Percentiles rank a stretch among this genome's conserved stretches.
Conservation (phyloP, 331 rosid species). For the Dryas integrifolia region DNA sequence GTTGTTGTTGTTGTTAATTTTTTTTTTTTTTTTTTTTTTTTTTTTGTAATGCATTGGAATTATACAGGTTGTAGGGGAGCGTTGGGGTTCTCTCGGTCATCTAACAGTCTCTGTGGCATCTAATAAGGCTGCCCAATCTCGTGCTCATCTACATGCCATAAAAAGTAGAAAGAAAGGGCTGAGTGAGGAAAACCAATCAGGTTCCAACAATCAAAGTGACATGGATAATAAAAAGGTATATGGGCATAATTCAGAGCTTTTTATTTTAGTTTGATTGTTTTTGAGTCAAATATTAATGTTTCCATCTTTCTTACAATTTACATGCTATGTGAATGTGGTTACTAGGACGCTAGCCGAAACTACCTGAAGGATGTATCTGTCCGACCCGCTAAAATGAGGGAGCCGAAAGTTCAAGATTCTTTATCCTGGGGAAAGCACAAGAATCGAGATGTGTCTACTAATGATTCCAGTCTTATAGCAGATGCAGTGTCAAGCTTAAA, state of each 20-base stretch:
- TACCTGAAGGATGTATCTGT: conserved; percentile 55
- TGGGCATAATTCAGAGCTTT: conserved; percentile 16
- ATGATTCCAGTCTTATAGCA: conserved; percentile 52
- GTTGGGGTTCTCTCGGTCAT: conserved; percentile 86
- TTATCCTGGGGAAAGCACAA: conserved; percentile 72
- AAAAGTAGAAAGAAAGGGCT: conserved; percentile 59
- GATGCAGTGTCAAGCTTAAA: conserved; percentile 71
- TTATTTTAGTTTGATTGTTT: neutral
- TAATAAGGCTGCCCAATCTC: conserved; percentile 72
- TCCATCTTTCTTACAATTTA: neutral
- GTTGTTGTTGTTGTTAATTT: neutral
- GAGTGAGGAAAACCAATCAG: conserved; percentile 39
- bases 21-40: conserved; percentile 16
- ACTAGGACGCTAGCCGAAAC: conserved; percentile 40
- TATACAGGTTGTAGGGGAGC: conserved; percentile 76
- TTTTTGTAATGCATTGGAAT: conserved; percentile 10
- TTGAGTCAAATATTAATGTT: neutral
- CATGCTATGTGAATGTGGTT: conserved; percentile 17
- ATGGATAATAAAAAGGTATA: conserved; percentile 44
- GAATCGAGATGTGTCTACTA: conserved; percentile 40
- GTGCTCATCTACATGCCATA: conserved; percentile 82
- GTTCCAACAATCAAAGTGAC: conserved; percentile 35
- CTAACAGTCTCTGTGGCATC: conserved; percentile 69
- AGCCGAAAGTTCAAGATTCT: conserved; percentile 71
- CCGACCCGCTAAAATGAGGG: conserved; percentile 59